Percentiles rank a stretch among this genome's conserved stretches.
These are phyloP conservation scores for Wallacemonas rigidus DNA, from an alignment of 208 protist species.

Conservation along the genomic window DNA sequence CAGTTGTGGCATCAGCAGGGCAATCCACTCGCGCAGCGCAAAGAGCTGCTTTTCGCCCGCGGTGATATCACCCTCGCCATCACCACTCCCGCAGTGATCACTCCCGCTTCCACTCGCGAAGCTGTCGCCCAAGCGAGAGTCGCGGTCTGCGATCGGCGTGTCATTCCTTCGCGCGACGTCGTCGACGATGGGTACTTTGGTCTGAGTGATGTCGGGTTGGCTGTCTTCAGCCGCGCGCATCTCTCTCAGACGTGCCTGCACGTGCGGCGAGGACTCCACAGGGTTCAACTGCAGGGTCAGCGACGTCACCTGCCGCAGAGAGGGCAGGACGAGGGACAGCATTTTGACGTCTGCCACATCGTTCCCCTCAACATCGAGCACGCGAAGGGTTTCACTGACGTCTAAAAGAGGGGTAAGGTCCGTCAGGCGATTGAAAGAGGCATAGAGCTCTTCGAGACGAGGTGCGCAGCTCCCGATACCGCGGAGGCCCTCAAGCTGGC, in stretches of 20 bases:
- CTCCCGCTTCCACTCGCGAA: slow-evolving; percentile 18
- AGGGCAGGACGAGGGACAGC: slow-evolving; percentile 36
- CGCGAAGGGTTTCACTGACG: slow-evolving; percentile 67
- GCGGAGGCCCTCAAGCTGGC: slow-evolving; percentile 55
- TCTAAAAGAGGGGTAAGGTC: slow-evolving; percentile 67
- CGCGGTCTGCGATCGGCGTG: too few relatives aligned
- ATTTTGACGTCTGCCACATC: slow-evolving; percentile 38
- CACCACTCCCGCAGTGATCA: slow-evolving; percentile 10
- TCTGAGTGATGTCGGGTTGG: neutral
- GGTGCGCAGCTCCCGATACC: slow-evolving; percentile 72
- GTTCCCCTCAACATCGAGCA: slow-evolving; percentile 90
- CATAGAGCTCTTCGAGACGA: slow-evolving; percentile 76
- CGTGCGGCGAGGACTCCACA: slow-evolving; percentile 19
- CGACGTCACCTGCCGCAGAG: slow-evolving; percentile 49
- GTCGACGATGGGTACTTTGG: neutral
- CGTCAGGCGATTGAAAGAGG: slow-evolving; percentile 78
- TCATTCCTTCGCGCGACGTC: neutral
- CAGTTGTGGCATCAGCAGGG: slow-evolving; percentile 60
- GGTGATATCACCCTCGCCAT: slow-evolving; percentile 10
- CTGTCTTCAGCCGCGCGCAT: neutral
- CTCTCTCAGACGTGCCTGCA: slow-evolving; percentile 8
- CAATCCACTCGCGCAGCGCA: slow-evolving; percentile 49
- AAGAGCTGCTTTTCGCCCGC: slow-evolving; percentile 11
- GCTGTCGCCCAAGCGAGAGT: neutral
- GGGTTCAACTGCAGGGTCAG: slow-evolving; percentile 79